These are phyloP conservation scores for Veloboletus limbatus DNA, from an alignment of 1,284 basidiomycete genomes.

Conservation along the genomic window DNA sequence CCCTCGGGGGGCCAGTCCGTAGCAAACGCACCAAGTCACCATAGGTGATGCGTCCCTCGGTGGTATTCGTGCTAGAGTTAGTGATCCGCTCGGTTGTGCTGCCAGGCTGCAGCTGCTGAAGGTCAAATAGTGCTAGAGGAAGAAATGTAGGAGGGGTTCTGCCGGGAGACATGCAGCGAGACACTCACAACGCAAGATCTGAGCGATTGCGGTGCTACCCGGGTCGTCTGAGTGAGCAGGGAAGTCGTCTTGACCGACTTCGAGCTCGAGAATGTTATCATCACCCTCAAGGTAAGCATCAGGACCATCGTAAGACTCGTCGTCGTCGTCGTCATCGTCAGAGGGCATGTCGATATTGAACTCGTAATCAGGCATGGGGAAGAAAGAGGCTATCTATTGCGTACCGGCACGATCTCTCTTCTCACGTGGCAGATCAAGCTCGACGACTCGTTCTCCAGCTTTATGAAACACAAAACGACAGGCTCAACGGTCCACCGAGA, in stretches of 20 bases:
- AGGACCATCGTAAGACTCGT: constrained; percentile 29
- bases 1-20: constrained; percentile 8
- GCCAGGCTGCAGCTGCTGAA: constrained; percentile 32
- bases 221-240: constrained; percentile 19
- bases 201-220: constrained; percentile 19
- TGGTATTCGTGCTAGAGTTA: constrained; percentile 30
- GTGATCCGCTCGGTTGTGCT: constrained; percentile 27
- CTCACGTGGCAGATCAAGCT: constrained; percentile 12
- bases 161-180: not conserved
- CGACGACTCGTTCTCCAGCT: too few relatives aligned
- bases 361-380: constrained; percentile 26
- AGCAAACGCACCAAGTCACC: constrained; percentile 25
- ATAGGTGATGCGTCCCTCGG: constrained; percentile 21
- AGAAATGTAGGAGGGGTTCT: constrained; percentile 1
- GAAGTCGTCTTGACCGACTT: constrained; percentile 16
- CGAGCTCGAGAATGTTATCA: constrained; percentile 29
- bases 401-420: too few relatives aligned
- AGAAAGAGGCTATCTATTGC: not conserved
- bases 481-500: too few relatives aligned
- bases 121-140: constrained; percentile 42
- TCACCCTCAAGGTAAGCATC: constrained; percentile 33
- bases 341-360: constrained; percentile 26
- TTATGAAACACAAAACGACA: too few relatives aligned
- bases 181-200: constrained; percentile 39
- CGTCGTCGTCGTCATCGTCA: constrained; percentile 34